These are phyloP conservation scores for Leccinellum luteum DNA, from an alignment of 768 basidiomycete genomes.

Conservation along the genomic window DNA sequence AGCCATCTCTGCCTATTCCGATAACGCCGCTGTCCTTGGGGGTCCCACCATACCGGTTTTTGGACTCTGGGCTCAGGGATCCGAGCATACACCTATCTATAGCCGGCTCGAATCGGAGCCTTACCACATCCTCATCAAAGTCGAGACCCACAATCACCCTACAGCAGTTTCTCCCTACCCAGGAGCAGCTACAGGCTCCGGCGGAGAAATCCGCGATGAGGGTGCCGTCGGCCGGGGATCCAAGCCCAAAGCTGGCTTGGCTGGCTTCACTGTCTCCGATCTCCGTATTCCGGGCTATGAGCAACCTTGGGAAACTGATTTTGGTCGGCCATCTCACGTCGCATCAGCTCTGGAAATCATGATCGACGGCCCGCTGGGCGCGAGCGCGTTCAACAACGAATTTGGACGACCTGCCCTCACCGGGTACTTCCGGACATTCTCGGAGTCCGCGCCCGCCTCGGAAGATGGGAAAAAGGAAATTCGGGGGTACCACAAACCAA, in stretches of 20 bases:
- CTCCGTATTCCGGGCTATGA: conserved; percentile 86
- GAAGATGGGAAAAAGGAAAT: conserved; percentile 55
- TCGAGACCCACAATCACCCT: conserved; percentile 99
- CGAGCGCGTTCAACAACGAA: conserved; percentile 97
- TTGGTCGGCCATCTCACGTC: conserved; percentile 87
- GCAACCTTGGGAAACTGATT: conserved; percentile 96
- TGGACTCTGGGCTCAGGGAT: conserved; percentile 40
- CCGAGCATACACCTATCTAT: conserved; percentile 46
- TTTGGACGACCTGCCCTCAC: conserved; percentile 91
- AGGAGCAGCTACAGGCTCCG: conserved; percentile 98
- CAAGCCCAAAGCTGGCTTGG: conserved; percentile 91
- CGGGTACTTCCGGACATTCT: conserved; percentile 95
- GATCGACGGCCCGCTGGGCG: conserved; percentile 93
- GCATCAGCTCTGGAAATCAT: conserved; percentile 95
- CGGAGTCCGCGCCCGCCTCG: conserved; percentile 64
- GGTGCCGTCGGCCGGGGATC: conserved; percentile 95
- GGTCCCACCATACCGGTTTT: conserved; percentile 74
- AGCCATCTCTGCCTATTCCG: conserved; percentile 95
- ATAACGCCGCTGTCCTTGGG: conserved; percentile 93
- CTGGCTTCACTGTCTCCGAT: conserved; percentile 92
- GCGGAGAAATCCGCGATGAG: conserved; percentile 98
- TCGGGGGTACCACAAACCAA: conserved; percentile 98
- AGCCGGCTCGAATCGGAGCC: conserved; percentile 53
- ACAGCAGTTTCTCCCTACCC: conserved; percentile 98
- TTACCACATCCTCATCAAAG: conserved; percentile 92